Evolutionary conservation across 2,329 filamentous ascomycete species (phyloP), one percentile per base, ranked within the genome.

Genomic region (Cladosporium sp.): DNA sequence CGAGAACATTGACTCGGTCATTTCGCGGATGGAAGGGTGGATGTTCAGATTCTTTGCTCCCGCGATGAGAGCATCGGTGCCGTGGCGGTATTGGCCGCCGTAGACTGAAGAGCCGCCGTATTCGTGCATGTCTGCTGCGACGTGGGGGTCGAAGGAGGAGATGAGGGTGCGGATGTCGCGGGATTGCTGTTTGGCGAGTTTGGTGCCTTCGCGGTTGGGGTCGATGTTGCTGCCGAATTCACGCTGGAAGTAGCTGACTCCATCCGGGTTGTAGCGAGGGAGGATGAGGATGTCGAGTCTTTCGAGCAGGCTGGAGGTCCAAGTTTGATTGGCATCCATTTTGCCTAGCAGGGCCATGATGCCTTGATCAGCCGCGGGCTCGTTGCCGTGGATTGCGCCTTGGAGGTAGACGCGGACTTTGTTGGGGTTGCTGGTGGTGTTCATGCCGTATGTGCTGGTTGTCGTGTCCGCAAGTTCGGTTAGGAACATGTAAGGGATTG

Each of bases 391-490:
- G 0, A 73, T 68, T 6, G 63, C 68, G 7, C 66, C 71, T 57
- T 74, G 72, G 4, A 74, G 65, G 68, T 71, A 74, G 9, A 74
- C 66, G 22, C 66, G 63, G 8, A 73, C 44, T 51, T 74, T 74
- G 19, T 61, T 60, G 20, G 58, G 28, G 28, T 45, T 40, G 32
- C 37, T 28, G 1, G 55, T 54, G 8, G 13, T 47, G 34, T 55
- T 55, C 1, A 25, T 24, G 17, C 61, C 58, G 22, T 44, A 64
- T 32, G 20, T 15, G n/a, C 2, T 65, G 65, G 8, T 68, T 10
- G 28, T 22, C 19, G 50, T 42, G 17, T 8, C 22, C 12, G 50
- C 42, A 25, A 36, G 37, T 28, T 55, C 32, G 9, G 52, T 47
- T 6, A 61, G 32, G 50, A 55, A 57, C 19, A 61, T 36, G 28